Percentiles rank a stretch among this genome's conserved stretches.
phyloP scores from a whole-genome alignment of 371 early-diverging fungal genomes.

The Catenaria anguillulae region DNA sequence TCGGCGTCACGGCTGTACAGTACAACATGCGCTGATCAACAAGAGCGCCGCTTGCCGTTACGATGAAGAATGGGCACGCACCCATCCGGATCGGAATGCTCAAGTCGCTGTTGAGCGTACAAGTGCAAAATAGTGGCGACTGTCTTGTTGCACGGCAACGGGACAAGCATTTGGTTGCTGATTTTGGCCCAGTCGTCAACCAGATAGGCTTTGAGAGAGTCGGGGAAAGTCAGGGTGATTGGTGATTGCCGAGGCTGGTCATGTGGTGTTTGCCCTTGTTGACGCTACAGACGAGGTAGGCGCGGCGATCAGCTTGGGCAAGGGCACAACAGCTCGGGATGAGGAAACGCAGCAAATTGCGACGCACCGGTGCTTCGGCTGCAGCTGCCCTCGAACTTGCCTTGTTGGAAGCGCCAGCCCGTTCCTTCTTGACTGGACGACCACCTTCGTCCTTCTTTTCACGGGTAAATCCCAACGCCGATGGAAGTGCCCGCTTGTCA shows the following conservation, averaged over 20 bases:
- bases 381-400: no score
- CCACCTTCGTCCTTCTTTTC: no score
- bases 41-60: slow-evolving; percentile 11
- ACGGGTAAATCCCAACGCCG: no score
- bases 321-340: no score
- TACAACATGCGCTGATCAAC: not conserved
- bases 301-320: no score
- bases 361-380: slow-evolving; percentile 14
- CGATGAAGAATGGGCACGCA: not conserved
- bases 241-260: no score
- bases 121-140: slow-evolving; percentile 56
- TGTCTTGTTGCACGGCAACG: slow-evolving; percentile 51
- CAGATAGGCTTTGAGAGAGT: slow-evolving; percentile 6
- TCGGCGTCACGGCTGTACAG: slow-evolving; percentile 6
- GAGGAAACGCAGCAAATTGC: slow-evolving; percentile 2
- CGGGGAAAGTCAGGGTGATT: no score
- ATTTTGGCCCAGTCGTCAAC: not conserved
- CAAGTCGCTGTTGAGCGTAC: slow-evolving; percentile 34
- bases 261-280: slow-evolving; percentile 55
- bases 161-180: slow-evolving; percentile 34
- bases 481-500: no score
- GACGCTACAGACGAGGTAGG: slow-evolving; percentile 12
- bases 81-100: not conserved
- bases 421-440: no score
- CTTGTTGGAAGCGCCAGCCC: no score